Conservation (phyloP, 768 basidiomycete genomes). For the Trametes meyenii region DNA sequence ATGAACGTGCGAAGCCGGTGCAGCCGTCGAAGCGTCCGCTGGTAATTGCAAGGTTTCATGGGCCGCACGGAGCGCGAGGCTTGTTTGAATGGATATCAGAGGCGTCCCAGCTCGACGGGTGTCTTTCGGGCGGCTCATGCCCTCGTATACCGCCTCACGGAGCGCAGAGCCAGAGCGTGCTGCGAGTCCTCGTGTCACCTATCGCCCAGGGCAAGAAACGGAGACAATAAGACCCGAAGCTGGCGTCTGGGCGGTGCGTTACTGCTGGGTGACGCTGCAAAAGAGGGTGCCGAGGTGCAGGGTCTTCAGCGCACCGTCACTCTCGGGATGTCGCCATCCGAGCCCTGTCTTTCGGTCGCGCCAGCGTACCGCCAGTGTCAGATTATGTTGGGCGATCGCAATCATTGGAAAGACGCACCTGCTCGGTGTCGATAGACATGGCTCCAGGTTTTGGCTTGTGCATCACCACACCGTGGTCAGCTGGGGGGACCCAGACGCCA, state of each 20-base stretch:
- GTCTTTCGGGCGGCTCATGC: too few species aligned
- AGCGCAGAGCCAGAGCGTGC: not conserved
- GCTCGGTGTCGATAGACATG: not conserved
- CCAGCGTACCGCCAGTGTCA: constrained; percentile 2
- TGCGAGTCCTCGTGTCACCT: not conserved
- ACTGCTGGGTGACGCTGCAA: not conserved
- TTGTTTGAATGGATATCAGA: not conserved
- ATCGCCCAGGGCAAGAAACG: not conserved
- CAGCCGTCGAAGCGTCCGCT: not conserved
- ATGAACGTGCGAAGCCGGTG: not conserved
- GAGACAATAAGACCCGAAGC: not conserved
- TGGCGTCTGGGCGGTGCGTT: not conserved
- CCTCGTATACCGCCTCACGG: too few species aligned
- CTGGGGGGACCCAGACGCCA: not conserved
- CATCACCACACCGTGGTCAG: not conserved
- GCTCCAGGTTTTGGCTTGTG: not conserved
- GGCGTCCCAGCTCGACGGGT: too few species aligned
- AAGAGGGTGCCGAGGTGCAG: not conserved
- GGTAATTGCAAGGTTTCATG: not conserved
- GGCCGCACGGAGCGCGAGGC: not conserved
- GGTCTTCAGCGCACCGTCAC: not conserved
- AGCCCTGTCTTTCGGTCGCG: not conserved
- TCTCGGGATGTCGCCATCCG: not conserved
- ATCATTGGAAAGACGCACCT: not conserved
- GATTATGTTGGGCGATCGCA: constrained; percentile 8